phyloP scores from a whole-genome alignment of 805 yeast species.

The Saccharomycopsis schoenii region DNA sequence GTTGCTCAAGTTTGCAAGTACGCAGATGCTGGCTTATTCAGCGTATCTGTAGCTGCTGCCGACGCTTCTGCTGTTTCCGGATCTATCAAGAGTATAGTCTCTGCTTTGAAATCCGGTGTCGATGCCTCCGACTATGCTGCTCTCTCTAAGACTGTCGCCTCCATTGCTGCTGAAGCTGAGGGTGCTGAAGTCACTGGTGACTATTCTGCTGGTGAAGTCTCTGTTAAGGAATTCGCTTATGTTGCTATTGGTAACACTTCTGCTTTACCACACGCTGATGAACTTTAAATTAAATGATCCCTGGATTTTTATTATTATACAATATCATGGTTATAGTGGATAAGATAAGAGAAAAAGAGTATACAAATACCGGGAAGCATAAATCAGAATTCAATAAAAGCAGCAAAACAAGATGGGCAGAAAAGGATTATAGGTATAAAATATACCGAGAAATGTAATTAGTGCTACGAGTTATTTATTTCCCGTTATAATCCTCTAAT shows the following conservation, averaged over 20 bases:
- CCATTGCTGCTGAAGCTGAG: slow-evolving; percentile 34
- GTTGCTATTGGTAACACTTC: slow-evolving; percentile 86
- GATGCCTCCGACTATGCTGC: slow-evolving; percentile 52
- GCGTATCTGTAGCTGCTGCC: slow-evolving; percentile 52
- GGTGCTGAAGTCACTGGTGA: slow-evolving; percentile 26
- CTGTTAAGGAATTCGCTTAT: slow-evolving; percentile 61
- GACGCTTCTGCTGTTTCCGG: slow-evolving; percentile 48
- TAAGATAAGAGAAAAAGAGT: not conserved
- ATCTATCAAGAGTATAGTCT: slow-evolving; percentile 51
- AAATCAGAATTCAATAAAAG: not conserved
- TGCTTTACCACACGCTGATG: slow-evolving; percentile 81
- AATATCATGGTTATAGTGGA: not conserved
- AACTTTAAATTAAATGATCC: slow-evolving; percentile 43
- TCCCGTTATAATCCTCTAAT: too few species aligned
- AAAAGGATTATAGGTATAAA: not conserved
- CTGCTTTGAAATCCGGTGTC: slow-evolving; percentile 40
- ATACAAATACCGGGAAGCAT: not conserved
- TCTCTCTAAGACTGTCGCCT: slow-evolving; percentile 32
- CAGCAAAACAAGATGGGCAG: not conserved
- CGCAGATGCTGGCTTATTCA: slow-evolving; percentile 74
- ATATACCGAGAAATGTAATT: too few species aligned
- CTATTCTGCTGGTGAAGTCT: slow-evolving; percentile 25
- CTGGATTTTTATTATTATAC: not conserved
- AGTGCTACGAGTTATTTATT: too few species aligned
- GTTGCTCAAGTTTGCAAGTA: slow-evolving; percentile 48